Base-by-base conservation (phyloP, 1,284 basidiomycete species). In the Cryptococcus sp. region DNA sequence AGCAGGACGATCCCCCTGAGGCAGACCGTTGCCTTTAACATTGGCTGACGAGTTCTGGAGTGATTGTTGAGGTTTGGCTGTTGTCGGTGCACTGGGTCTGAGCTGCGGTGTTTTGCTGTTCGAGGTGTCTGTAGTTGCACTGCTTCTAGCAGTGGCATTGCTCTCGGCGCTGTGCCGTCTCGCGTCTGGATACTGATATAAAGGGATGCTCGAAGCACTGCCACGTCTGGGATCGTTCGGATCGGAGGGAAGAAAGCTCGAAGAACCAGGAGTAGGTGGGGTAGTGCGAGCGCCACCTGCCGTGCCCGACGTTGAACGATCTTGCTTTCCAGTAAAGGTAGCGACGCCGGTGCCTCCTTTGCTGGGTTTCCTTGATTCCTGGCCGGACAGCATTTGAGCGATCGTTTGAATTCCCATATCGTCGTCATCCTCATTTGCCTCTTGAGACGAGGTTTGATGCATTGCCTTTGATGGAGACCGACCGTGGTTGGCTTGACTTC, bases 391-490 rank as follows among this genome's bases (percentile, higher is more conserved):
- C 60, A 70, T 54, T 27, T 68, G 62, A 10, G 66, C 59, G 20
- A 70, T 70, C 1, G 64, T 60, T n/a, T 61, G 25, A 17, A 65
- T 69, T 1, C 62, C 60, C 4, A 61, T 57, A 27, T 62, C 63
- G 8, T 41, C 44, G 17, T 45, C 50, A n/a, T 57, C 54, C 15
- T 20, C 41, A 3, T 55, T 25, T 31, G 53, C 40, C 16, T 27
- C 47, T 13, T 45, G 45, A 6, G 50, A 16, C 40, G 56, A 35
- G 22, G 41, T 46, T 20, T 20, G 44, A 42, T 44, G 16, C n/a
- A 16, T 27, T 17, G n/a, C 20, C 35, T 40, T 17, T 10, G 40
- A 45, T 8, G 41, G 51, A 10, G 51, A 53, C 20, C 40, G 38
- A 1, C 11, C 23, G 7, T n/a, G 15, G 17, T 42, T 11, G 19